Base-by-base conservation (phyloP, 192 early-diverging fungal species). In the Dissophora ornata region DNA sequence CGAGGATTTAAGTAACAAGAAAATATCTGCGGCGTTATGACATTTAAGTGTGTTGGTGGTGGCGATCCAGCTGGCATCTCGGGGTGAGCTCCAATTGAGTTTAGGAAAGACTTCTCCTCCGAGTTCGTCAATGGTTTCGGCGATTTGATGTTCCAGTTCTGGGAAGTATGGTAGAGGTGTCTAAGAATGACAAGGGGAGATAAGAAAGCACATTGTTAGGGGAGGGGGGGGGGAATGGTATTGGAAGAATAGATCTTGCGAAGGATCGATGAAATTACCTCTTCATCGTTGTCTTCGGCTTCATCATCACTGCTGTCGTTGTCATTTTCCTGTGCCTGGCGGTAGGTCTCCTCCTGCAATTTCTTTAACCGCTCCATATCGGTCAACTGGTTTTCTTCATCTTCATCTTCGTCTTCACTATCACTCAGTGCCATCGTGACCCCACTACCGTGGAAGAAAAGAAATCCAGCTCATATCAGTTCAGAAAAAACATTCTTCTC, bases 51-150 rank as follows among this genome's bases (percentile, higher is more conserved):
- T 90, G 22, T 92, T 87, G 8, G 85, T 90, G n/a, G 87, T 77
- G 6, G 94, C 78, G 45, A 98, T 95, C 95, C 96, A 98, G 5
- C 87, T 81, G 6, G 98, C 96, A 78, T 99, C 98, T 58, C 90
- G 90, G 4, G 97, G 97, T 0, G 95, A 92, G 59, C 90, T 93
- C 98, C 98, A 99, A 71, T 93, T 95, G 53, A 98, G 87, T 44
- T 97, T 97, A 18, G 96, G 96, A 68, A 99, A 96, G 26, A 94
- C 92, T 12, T 81, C 85, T 9, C 93, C 94, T 24, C 90, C 94
- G 33, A 94, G 85, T 26, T 86, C 81, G 1, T 83, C 85, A 34
- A 99, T 93, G 4, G 84, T 84, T 18, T 78, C 62, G 32, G 82
- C 81, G 38, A 98, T 93, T 26, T 81, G 67, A 0, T 44, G 28